These are phyloP conservation scores for Zychaea mexicana DNA, from an alignment of 371 early-diverging fungal genomes.

Conservation along the genomic window DNA sequence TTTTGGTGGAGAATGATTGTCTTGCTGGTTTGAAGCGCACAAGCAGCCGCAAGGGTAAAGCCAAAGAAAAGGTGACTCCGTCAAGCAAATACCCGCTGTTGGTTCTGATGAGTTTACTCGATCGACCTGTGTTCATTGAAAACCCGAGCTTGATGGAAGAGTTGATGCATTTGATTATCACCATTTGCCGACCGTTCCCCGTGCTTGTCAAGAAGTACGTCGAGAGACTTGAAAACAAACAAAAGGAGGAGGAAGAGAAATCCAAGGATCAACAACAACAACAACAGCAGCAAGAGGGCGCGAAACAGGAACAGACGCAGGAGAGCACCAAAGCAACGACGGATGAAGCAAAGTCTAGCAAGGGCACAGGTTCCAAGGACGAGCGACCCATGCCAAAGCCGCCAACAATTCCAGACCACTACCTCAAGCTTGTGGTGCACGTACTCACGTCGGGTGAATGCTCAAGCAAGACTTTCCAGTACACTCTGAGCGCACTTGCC, in stretches of 20 bases:
- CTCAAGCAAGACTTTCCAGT: constrained; percentile 93
- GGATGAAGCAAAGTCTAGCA: neutral
- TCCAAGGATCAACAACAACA: neutral
- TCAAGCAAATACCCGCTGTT: constrained; percentile 85
- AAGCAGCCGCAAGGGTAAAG: constrained; percentile 68
- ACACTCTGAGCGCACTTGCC: constrained; percentile 87
- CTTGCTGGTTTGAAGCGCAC: constrained; percentile 51
- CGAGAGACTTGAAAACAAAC: constrained; percentile 42
- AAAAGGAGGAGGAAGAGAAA: constrained; percentile 19
- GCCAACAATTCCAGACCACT: constrained; percentile 74
- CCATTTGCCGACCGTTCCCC: constrained; percentile 74
- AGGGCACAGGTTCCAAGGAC: constrained; percentile 1
- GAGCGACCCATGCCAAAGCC: constrained; percentile 55
- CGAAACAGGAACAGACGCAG: constrained; percentile 8
- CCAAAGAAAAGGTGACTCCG: constrained; percentile 58
- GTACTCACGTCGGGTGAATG: constrained; percentile 91
- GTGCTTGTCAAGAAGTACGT: constrained; percentile 54
- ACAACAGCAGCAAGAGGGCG: neutral
- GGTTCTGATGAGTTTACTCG: constrained; percentile 81
- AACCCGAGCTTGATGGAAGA: constrained; percentile 85
- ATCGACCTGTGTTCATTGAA: constrained; percentile 76
- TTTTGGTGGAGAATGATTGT: constrained; percentile 75
- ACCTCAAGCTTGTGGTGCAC: constrained; percentile 82
- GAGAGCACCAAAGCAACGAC: constrained; percentile 2
- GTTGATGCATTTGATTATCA: constrained; percentile 83